phyloP scores from a whole-genome alignment of 164 flowering plant genomes.

The Stephania japonica region DNA sequence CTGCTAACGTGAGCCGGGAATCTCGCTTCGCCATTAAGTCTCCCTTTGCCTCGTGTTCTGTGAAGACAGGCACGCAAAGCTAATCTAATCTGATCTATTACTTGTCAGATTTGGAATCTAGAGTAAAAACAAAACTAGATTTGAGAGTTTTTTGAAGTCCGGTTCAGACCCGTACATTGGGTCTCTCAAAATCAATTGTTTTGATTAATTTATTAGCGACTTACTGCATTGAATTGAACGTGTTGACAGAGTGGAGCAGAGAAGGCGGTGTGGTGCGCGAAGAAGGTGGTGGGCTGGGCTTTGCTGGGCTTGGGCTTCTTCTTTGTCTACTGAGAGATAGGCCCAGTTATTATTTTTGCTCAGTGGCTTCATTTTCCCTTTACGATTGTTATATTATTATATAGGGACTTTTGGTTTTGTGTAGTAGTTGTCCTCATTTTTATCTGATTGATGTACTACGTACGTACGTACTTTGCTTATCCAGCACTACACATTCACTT shows the following conservation, averaged over 20 bases:
- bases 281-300: slow-evolving; percentile 31
- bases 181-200: neutral
- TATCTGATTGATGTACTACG: neutral
- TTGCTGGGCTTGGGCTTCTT: slow-evolving; percentile 7
- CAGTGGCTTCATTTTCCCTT: neutral
- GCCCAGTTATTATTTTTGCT: neutral
- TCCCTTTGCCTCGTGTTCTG: neutral
- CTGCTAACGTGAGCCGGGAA: neutral
- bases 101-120: no score
- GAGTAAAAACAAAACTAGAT: neutral
- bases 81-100: no score
- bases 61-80: neutral
- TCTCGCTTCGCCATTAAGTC: neutral
- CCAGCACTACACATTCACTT: slow-evolving; percentile 2
- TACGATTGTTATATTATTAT: neutral
- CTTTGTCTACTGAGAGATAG: neutral
- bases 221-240: neutral
- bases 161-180: neutral
- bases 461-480: neutral
- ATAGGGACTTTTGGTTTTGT: neutral
- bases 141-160: slow-evolving; percentile 6
- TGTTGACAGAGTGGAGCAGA: slow-evolving; percentile 49
- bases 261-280: slow-evolving; percentile 20
- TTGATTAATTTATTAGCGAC: neutral
- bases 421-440: neutral